These are phyloP conservation scores for Lactifluus hygrophoroides DNA, from an alignment of 768 basidiomycete species.

Conservation along the genomic window DNA sequence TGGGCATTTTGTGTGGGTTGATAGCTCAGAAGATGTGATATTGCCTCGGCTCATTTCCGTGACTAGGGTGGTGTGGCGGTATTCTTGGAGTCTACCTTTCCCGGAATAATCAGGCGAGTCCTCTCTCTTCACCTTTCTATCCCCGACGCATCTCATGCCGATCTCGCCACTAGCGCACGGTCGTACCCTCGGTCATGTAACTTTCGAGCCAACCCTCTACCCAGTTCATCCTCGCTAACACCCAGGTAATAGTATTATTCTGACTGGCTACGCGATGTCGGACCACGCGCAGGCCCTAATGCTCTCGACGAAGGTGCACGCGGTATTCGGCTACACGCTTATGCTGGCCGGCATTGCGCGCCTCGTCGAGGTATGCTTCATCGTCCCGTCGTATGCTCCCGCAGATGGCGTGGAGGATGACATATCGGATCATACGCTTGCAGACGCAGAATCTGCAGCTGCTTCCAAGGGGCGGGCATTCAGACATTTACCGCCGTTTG, in stretches of 20 bases:
- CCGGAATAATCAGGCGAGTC: slow-evolving; percentile 60
- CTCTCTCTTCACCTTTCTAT: neutral
- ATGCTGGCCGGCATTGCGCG: slow-evolving; percentile 77
- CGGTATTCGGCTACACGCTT: slow-evolving; percentile 75
- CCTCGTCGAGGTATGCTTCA: slow-evolving; percentile 79
- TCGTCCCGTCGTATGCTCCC: slow-evolving; percentile 34
- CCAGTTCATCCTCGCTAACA: neutral
- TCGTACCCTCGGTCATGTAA: slow-evolving; percentile 78
- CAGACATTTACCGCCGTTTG: slow-evolving; percentile 83
- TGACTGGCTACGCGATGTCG: slow-evolving; percentile 94
- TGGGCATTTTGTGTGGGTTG: slow-evolving; percentile 62
- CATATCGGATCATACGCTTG: slow-evolving; percentile 60
- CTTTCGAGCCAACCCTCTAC: slow-evolving; percentile 21
- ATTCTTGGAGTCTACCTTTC: slow-evolving; percentile 79
- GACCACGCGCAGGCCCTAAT: slow-evolving; percentile 79
- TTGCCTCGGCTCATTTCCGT: neutral
- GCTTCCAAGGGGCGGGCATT: slow-evolving; percentile 44
- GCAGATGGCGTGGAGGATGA: slow-evolving; percentile 39
- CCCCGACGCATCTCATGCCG: neutral
- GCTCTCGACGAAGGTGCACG: slow-evolving; percentile 82
- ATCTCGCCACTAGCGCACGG: slow-evolving; percentile 43
- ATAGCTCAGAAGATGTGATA: neutral
- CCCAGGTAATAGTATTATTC: slow-evolving; percentile 48
- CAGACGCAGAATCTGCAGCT: slow-evolving; percentile 30
- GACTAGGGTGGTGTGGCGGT: slow-evolving; percentile 85